A percentile compares a stretch with the other conserved stretches of the same genome.
Conservation (phyloP, 176 grass and related monocot species). For the Carex parvula region DNA sequence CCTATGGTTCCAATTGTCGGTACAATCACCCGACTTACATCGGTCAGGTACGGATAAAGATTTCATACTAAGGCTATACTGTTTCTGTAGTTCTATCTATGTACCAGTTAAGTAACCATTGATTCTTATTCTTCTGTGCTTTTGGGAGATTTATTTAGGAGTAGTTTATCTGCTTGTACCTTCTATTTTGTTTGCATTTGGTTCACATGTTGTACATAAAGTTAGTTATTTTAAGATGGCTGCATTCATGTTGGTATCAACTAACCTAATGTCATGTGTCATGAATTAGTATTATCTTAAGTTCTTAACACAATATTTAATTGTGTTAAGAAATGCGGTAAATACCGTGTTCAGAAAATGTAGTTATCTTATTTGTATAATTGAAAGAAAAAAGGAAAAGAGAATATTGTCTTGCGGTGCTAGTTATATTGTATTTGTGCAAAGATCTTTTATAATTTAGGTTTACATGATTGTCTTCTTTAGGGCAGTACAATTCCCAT, state of each 20-base stretch:
- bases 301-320: background rate
- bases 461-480: background rate
- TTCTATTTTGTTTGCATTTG: slow-evolving; percentile 6
- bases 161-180: background rate
- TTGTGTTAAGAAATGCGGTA: background rate
- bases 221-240: background rate
- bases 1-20: slow-evolving; percentile 41
- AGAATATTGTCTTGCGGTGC: background rate
- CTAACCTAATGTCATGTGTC: background rate
- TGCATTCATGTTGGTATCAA: background rate
- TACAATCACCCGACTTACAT: slow-evolving; percentile 39
- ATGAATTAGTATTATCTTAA: slow-evolving; percentile 5
- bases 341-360: background rate
- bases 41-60: background rate
- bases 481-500: background rate
- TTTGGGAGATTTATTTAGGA: background rate
- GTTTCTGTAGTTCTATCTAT: background rate
- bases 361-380: slow-evolving; percentile 9
- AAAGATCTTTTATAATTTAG: background rate
- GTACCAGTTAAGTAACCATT: background rate
- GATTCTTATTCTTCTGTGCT: background rate
- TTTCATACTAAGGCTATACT: background rate
- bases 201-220: background rate
- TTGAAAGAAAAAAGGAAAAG: background rate
- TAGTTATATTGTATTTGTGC: background rate